Base-by-base conservation (phyloP, 1,284 basidiomycete species). In the Tetrapyrgos nigripes region DNA sequence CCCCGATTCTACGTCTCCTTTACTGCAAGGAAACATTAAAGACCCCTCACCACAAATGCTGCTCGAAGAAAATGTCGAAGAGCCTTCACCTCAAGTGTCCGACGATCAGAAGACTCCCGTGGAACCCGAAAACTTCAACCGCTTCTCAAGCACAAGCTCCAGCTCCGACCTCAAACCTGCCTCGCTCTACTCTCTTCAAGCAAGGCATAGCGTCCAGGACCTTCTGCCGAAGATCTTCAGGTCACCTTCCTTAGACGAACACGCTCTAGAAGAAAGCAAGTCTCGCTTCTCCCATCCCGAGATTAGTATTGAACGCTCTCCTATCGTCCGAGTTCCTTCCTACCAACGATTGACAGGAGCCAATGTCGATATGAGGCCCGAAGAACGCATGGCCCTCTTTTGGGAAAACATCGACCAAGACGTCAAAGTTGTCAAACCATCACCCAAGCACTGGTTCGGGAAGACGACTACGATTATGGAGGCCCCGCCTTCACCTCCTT, bases 401-500 rank as follows among this genome's bases (percentile, higher is more conserved):
- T 76, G 74, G 74, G 69, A 73, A 40, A 62, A 62, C 24, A 54
- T 76, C 17, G 73, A 75, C 57, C 57, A 63, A 10, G 72, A 73
- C 50, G 60, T 52, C 37, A 44, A 59, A n/a, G 28, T 23, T 6
- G 49, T 44, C 26, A 21, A 44, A 9, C 46, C 59, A 4, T 54
- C 57, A 27, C 33, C 28, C 8, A 57, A 43, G 26, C 35, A 50
- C 29, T 40, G 51, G 14, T 27, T 52, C 11, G 50, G 50, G 19
- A 53, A 46, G 10, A n/a, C 40, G 50, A 21, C 19, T 21, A 9
- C 14, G 8, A 8, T 40, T 17, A 17, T n/a, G 5, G 17, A 40
- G 13, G 37, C 37, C 5, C 37, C 17, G 19, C 37, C 37, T 40
- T 40, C 37, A 40, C 37, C 17, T 6, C 37, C 37, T 40, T 40